phyloP scores from a whole-genome alignment of 2,329 filamentous ascomycete genomes.

The Aspergillus felis region DNA sequence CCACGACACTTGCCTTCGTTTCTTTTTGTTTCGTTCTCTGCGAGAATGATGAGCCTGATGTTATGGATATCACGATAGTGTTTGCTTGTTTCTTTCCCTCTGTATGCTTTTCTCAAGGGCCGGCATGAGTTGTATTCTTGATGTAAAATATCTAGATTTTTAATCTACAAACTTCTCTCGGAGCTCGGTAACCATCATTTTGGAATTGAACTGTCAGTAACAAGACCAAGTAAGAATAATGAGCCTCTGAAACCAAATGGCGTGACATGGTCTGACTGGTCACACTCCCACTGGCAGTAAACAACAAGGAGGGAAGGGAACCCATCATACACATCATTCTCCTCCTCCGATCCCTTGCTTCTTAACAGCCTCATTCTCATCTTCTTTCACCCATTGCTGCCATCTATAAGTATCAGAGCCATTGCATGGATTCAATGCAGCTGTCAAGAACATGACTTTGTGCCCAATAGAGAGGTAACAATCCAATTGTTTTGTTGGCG shows the following conservation, averaged over 20 bases:
- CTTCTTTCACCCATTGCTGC: background rate
- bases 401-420: background rate
- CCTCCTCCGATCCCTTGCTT: background rate
- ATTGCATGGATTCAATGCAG: background rate
- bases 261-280: background rate
- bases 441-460: background rate
- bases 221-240: background rate
- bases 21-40: background rate
- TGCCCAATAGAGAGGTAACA: background rate
- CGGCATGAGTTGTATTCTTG: background rate
- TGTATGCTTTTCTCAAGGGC: background rate
- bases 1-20: background rate
- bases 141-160: background rate
- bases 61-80: conserved; percentile 25
- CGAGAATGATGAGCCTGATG: conserved; percentile 20
- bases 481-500: background rate
- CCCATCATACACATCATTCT: background rate
- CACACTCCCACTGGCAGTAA: background rate
- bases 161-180: background rate
- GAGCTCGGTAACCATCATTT: background rate
- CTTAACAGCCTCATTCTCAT: background rate
- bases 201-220: background rate
- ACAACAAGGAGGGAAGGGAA: background rate
- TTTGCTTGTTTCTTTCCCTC: background rate
- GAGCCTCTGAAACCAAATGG: background rate